Base-by-base conservation (phyloP, 177 flowering plant species). In the Vitis hybrid region DNA sequence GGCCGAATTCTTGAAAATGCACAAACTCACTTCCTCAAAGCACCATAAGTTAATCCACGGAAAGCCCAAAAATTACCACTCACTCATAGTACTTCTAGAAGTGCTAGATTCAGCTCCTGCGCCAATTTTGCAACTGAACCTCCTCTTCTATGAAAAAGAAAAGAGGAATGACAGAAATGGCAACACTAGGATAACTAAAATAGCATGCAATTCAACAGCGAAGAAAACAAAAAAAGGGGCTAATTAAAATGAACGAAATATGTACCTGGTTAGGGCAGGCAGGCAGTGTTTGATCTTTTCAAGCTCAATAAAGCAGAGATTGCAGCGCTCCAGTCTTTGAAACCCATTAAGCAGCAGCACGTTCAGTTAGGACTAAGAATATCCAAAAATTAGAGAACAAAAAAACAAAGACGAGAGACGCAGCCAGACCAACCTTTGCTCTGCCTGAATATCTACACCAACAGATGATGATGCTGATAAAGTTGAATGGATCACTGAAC, bases 401-500 rank as follows among this genome's bases (percentile, higher is more conserved):
- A 10, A 30, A 7, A 50, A 56, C 13, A 54, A 21, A 12, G 18
- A 65, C 48, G 54, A 50, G 21, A 62, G 60, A 54, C 49, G 46
- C 48, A 54, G 51, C 8, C 51, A 51, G 63, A 41, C 80, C 70
- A 12, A 95, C 99, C 99, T 93, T 81, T 91, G 89, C 78, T 95
- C 99, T 64, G 93, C 97, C 82, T 93, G 95, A 64, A 95, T 87
- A 78, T 95, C 97, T 7, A 95, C 97, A 71, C 99, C 99, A 71
- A 95, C 98, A 68, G 94, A 74, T 57, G 93, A 72, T 54, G 92
- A 82, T 61, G 93, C 92, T 51, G 97, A 93, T 73, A 93, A 6
- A 18, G 97, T 77, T 58, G 98, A 89, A 77, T 90, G 87, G 61
- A 95, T 91, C 65, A 90, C 76, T 24, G 93, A 82, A 69, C 99